phyloP scores from a whole-genome alignment of 306 rosid species.

The Comarum palustre region DNA sequence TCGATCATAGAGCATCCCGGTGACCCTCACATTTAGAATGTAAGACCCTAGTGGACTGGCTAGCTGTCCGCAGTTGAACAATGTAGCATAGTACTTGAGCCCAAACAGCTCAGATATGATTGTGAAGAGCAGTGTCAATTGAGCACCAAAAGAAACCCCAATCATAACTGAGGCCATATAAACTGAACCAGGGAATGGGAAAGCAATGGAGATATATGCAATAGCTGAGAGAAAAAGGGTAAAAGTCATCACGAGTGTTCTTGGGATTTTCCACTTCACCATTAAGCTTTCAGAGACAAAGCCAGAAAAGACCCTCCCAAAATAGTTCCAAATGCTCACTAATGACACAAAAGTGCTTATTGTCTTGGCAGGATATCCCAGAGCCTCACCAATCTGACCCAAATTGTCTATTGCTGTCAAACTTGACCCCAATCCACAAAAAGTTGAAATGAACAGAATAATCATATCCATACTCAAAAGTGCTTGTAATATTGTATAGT shows the following conservation, averaged over 20 bases:
- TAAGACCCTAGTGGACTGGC: conserved; percentile 43
- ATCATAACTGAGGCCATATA: conserved; percentile 28
- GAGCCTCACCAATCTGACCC: conserved; percentile 40
- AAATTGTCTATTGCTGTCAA: conserved; percentile 35
- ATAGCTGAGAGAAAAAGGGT: conserved; percentile 23
- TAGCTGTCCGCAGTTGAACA: conserved; percentile 23
- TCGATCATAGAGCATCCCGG: conserved; percentile 37
- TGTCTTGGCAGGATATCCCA: conserved; percentile 17
- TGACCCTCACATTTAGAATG: conserved; percentile 40
- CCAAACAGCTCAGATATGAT: conserved; percentile 37
- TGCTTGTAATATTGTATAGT: conserved; percentile 30
- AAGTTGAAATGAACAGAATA: neutral
- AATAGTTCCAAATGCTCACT: conserved; percentile 36
- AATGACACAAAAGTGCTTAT: conserved; percentile 25
- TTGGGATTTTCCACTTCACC: conserved; percentile 22
- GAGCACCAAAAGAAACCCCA: conserved; percentile 36
- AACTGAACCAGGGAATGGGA: conserved; percentile 25
- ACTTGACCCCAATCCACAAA: conserved; percentile 29
- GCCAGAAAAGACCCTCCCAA: conserved; percentile 36
- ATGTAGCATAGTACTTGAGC: conserved; percentile 24
- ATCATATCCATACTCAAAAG: conserved; percentile 30
- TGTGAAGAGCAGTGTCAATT: conserved; percentile 29
- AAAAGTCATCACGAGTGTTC: conserved; percentile 24
- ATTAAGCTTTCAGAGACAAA: conserved; percentile 35
- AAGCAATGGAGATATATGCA: conserved; percentile 34